Percentiles rank a stretch among this genome's conserved stretches.
Conservation (phyloP, 768 basidiomycete genomes). For the Mycena albidolilacea region DNA sequence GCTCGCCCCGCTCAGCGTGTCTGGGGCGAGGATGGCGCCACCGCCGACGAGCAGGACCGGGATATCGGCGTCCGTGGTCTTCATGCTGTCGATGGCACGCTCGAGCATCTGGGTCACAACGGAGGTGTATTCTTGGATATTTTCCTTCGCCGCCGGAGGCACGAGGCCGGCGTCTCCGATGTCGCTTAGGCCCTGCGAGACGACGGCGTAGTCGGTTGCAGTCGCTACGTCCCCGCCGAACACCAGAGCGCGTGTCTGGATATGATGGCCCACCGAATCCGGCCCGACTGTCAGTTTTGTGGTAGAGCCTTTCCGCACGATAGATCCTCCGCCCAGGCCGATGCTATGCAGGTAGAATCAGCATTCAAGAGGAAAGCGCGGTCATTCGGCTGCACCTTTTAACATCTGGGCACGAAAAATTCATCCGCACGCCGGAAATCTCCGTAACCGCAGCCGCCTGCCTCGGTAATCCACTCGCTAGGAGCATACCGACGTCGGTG, state of each 20-base stretch:
- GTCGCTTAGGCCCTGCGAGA: constrained; percentile 42
- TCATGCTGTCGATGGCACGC: constrained; percentile 67
- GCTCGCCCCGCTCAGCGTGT: constrained; percentile 63
- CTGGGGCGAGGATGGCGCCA: constrained; percentile 67
- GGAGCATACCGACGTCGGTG: constrained; percentile 69
- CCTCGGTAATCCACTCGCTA: constrained; percentile 67
- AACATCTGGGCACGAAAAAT: constrained; percentile 69
- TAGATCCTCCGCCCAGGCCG: constrained; percentile 71
- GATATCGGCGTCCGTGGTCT: constrained; percentile 66
- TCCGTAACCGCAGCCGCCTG: constrained; percentile 70
- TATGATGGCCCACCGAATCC: constrained; percentile 68
- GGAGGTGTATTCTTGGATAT: constrained; percentile 50
- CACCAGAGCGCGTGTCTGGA: constrained; percentile 60
- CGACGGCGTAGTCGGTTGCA: constrained; percentile 69
- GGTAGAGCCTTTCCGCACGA: constrained; percentile 53
- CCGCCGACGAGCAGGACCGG: constrained; percentile 73
- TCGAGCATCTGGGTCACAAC: constrained; percentile 65
- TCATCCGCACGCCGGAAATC: constrained; percentile 66
- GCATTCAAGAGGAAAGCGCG: neutral
- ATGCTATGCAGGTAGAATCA: constrained; percentile 50
- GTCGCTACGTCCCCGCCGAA: constrained; percentile 68
- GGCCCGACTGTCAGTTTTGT: constrained; percentile 63
- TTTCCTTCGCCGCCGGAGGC: constrained; percentile 3
- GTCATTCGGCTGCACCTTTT: constrained; percentile 46
- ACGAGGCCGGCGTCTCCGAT: constrained; percentile 19